Conservation (phyloP, 2,329 filamentous ascomycete species). For the Kalmusia sp. region DNA sequence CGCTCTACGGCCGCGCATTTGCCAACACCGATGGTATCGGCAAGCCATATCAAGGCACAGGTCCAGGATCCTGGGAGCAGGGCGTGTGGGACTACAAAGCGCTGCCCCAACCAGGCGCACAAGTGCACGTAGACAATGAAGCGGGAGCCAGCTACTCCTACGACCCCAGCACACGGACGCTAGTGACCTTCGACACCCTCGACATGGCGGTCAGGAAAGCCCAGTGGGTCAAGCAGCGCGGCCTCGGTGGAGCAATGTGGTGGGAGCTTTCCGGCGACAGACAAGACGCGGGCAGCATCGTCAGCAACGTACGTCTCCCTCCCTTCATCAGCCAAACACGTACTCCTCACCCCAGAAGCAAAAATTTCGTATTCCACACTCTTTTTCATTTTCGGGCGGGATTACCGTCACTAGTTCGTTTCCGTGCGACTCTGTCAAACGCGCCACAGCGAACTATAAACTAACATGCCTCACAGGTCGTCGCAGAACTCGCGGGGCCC, state of each 20-base stretch:
- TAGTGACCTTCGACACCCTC: constrained; percentile 80
- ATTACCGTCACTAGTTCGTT: background rate
- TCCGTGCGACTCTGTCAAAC: constrained; percentile 11
- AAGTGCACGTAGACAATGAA: constrained; percentile 68
- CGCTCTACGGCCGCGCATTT: constrained; percentile 88
- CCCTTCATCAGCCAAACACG: background rate
- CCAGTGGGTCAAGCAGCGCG: constrained; percentile 69
- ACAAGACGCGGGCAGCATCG: constrained; percentile 68
- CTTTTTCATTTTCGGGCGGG: background rate
- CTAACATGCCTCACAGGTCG: constrained; percentile 32
- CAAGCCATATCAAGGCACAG: constrained; percentile 71
- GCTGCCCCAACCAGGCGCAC: constrained; percentile 72
- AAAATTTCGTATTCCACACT: background rate
- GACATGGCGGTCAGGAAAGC: constrained; percentile 73
- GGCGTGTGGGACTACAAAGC: constrained; percentile 85
- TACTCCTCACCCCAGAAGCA: background rate
- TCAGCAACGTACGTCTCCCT: constrained; percentile 42
- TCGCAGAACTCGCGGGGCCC: constrained; percentile 48
- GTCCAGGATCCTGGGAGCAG: constrained; percentile 81
- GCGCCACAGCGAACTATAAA: background rate
- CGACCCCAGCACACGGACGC: constrained; percentile 64
- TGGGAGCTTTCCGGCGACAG: constrained; percentile 89
- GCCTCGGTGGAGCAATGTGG: constrained; percentile 94
- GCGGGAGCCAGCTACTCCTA: constrained; percentile 81
- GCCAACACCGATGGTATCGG: constrained; percentile 79